Evolutionary conservation across 176 grass and related monocot genomes (phyloP).

Genomic region (bread wheat (Triticum aestivum)): IWGSC_CS_RefSeq_v2.1 NC_057799.1:546398144-546398643

Average conservation of each 20-base stretch:
- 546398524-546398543: background rate
- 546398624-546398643: constrained; percentile 66
- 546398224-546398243: too few species aligned
- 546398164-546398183: too few species aligned
- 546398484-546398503: background rate
- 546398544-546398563: too few species aligned
- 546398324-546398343: constrained; percentile 78
- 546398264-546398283: constrained; percentile 45
- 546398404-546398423: constrained; percentile 65
- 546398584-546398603: constrained; percentile 45
- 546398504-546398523: constrained; percentile 24
- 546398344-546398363: constrained; percentile 55
- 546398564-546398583: too few species aligned
- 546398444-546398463: constrained; percentile 40
- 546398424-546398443: constrained; percentile 80
- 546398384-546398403: constrained; percentile 65
- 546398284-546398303: constrained; percentile 78
- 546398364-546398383: constrained; percentile 75
- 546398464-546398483: constrained; percentile 34
- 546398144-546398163: constrained; percentile 30
- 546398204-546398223: too few species aligned
- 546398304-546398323: constrained; percentile 65
- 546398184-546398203: too few species aligned
- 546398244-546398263: background rate
- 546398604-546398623: constrained; percentile 64